Percentiles rank a stretch among this genome's conserved stretches.
Conservation (phyloP, 805 yeast genomes). For the Candida oleophila region DNA sequence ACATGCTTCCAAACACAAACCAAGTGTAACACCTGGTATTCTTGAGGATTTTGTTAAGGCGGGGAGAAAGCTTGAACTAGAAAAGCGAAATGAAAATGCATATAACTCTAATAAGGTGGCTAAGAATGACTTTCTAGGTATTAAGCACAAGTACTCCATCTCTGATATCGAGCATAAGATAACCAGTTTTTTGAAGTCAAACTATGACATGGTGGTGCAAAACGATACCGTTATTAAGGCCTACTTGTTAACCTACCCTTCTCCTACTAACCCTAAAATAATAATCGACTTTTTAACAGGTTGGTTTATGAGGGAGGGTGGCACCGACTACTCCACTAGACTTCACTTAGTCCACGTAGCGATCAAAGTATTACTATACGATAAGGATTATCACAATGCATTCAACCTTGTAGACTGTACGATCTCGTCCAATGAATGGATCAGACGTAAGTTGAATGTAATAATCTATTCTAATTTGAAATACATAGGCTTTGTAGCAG, state of each 20-base stretch:
- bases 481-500: not conserved
- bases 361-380: constrained; percentile 14
- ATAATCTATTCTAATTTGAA: not conserved
- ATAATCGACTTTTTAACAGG: constrained; percentile 10
- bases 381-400: constrained; percentile 27
- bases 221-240: constrained; percentile 9
- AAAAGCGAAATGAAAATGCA: constrained; percentile 4
- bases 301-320: constrained; percentile 3
- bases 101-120: not conserved
- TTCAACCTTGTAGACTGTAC: constrained; percentile 28
- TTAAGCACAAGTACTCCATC: constrained; percentile 13
- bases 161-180: constrained; percentile 15
- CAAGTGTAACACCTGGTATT: constrained; percentile 1
- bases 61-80: constrained; percentile 18
- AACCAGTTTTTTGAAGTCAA: constrained; percentile 3
- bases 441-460: not conserved
- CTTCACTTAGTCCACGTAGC: not conserved
- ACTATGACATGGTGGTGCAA: not conserved
- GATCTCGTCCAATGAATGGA: not conserved
- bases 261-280: constrained; percentile 11
- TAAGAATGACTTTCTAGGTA: constrained; percentile 10
- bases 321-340: not conserved
- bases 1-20: not conserved
- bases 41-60: constrained; percentile 23
- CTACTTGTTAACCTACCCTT: constrained; percentile 20